Conservation (phyloP, 2,329 filamentous ascomycete species). For the Fusarium sp. region DNA sequence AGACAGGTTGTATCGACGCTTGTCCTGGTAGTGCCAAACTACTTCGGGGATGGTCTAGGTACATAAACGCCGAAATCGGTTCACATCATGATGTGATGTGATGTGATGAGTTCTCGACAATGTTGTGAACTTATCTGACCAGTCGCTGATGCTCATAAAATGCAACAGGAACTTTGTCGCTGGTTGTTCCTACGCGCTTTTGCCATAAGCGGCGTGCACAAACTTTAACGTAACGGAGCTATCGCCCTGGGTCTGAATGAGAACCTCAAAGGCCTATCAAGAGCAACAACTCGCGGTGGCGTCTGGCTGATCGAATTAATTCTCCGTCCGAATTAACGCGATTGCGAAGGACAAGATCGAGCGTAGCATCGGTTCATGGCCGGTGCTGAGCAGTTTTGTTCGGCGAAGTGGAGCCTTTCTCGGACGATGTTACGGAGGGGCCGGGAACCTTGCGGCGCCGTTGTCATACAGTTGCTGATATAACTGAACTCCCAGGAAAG, state of each 20-base stretch:
- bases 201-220: not conserved
- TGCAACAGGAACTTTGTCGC: not conserved
- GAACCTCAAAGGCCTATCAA: not conserved
- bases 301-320: not conserved
- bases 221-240: not conserved
- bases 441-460: not conserved
- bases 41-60: conserved; percentile 5
- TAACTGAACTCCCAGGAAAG: not conserved
- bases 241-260: not conserved
- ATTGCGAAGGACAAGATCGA: conserved; percentile 19
- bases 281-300: not conserved
- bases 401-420: conserved; percentile 17
- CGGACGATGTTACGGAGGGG: conserved; percentile 8
- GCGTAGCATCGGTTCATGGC: conserved; percentile 18
- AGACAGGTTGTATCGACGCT: conserved; percentile 9
- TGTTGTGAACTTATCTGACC: conserved; percentile 22
- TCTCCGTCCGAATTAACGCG: conserved; percentile 3
- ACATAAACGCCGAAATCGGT: conserved; percentile 25
- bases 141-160: conserved; percentile 8
- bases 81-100: conserved; percentile 1
- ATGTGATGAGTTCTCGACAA: not conserved
- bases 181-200: not conserved
- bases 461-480: conserved; percentile 18
- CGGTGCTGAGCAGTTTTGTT: conserved; percentile 11
- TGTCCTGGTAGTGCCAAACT: conserved; percentile 6